These are phyloP conservation scores for Gynandropsis gynandra DNA, from an alignment of 345 rosid genomes.

Conservation along the genomic window DNA sequence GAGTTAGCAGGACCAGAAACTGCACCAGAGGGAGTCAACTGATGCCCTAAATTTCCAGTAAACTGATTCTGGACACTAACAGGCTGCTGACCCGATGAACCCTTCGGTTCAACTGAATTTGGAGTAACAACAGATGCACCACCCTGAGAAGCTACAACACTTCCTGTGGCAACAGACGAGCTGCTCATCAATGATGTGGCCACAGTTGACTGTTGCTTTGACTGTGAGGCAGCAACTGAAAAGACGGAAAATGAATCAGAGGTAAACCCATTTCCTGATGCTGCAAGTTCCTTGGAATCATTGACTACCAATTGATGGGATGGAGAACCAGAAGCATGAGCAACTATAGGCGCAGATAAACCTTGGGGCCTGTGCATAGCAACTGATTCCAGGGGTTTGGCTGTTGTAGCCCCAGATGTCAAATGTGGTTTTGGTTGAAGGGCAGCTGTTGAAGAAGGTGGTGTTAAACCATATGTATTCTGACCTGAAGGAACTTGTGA, in stretches of 20 bases:
- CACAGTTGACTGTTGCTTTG: constrained; percentile 35
- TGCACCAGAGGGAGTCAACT: constrained; percentile 28
- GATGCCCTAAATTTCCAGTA: constrained; percentile 31
- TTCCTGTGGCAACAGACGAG: constrained; percentile 38
- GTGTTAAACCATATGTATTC: constrained; percentile 44
- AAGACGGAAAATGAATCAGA: constrained; percentile 63
- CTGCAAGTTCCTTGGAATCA: constrained; percentile 43
- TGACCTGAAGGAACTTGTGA: constrained; percentile 39
- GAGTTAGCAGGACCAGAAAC: constrained; percentile 37
- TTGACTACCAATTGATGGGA: constrained; percentile 34
- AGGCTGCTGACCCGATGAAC: constrained; percentile 44
- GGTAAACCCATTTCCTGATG: constrained; percentile 68
- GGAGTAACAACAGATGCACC: constrained; percentile 34
- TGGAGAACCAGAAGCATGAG: constrained; percentile 28
- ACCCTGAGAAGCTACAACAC: constrained; percentile 30
- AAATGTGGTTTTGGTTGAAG: constrained; percentile 47
- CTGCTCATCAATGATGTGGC: constrained; percentile 33
- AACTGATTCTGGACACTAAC: constrained; percentile 37
- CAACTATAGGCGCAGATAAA: constrained; percentile 26
- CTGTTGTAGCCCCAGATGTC: constrained; percentile 32
- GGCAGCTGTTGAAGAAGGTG: constrained; percentile 35
- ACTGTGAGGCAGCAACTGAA: constrained; percentile 48
- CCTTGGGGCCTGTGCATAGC: constrained; percentile 26
- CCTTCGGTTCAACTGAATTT: constrained; percentile 34
- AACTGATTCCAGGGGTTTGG: constrained; percentile 20